Conservation (phyloP, 345 rosid genomes). For the Microcos paniculata region DNA sequence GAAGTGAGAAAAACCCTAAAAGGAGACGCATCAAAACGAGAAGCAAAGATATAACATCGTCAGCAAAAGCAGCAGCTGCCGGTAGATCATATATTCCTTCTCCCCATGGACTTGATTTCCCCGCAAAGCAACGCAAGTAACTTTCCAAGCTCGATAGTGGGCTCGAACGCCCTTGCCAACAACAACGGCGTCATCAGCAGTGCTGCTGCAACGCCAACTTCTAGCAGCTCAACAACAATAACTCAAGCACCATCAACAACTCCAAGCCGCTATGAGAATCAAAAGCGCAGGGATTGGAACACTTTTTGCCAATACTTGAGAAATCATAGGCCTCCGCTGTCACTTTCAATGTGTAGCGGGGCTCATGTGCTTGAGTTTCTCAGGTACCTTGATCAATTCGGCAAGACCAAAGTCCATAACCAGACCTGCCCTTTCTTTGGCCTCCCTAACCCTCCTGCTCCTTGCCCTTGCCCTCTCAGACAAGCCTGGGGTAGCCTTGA, state of each 20-base stretch:
- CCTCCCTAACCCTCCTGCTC: conserved; percentile 80
- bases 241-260: conserved; percentile 41
- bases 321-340: conserved; percentile 77
- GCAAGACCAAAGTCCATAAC: conserved; percentile 78
- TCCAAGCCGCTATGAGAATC: conserved; percentile 83
- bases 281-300: conserved; percentile 89
- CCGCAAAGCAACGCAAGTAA: conserved; percentile 12
- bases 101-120: conserved; percentile 45
- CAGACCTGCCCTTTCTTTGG: conserved; percentile 90
- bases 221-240: conserved; percentile 5
- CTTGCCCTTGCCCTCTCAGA: conserved; percentile 87
- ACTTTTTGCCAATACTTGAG: conserved; percentile 86
- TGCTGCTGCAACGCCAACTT: conserved; percentile 18
- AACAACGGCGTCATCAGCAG: not conserved
- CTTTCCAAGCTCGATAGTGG: not conserved
- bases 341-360: conserved; percentile 74
- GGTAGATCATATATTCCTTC: not conserved
- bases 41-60: not conserved
- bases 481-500: conserved; percentile 99
- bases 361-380: conserved; percentile 89
- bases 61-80: not conserved
- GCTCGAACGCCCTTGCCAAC: not conserved
- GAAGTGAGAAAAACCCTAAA: conserved; percentile 11
- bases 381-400: conserved; percentile 70
- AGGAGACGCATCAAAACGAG: not conserved